Conservation (phyloP, 2,329 filamentous ascomycete species). For the Calonectria fujianensis region DNA sequence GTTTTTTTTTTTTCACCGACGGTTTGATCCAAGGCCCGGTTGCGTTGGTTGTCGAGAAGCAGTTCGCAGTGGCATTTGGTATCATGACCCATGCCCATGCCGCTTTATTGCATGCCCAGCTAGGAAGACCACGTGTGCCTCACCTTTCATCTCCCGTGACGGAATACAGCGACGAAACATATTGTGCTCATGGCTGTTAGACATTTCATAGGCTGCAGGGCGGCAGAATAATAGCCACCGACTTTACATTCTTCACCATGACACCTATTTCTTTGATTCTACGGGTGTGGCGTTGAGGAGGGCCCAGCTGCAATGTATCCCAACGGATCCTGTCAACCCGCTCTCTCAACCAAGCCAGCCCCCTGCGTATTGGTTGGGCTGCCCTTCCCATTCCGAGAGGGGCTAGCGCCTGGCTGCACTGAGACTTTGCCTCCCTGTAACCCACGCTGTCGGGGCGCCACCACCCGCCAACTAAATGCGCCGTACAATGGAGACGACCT, state of each 20-base stretch:
- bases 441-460: slow-evolving; percentile 50
- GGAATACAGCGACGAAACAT: not conserved
- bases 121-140: slow-evolving; percentile 23
- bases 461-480: slow-evolving; percentile 39
- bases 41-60: not conserved
- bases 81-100: slow-evolving; percentile 15
- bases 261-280: slow-evolving; percentile 6
- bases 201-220: not conserved
- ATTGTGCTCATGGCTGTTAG: not conserved
- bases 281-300: slow-evolving; percentile 21
- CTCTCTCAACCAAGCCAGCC: slow-evolving; percentile 21
- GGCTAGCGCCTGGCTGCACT: not conserved
- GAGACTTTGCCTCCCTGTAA: slow-evolving; percentile 40
- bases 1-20: slow-evolving; percentile 16
- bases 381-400: not conserved
- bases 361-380: slow-evolving; percentile 20
- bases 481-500: not conserved
- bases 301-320: slow-evolving; percentile 13
- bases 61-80: slow-evolving; percentile 4
- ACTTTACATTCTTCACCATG: not conserved
- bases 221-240: not conserved
- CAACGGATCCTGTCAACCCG: slow-evolving; percentile 25
- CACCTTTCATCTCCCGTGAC: not conserved
- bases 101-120: slow-evolving; percentile 11
- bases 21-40: slow-evolving; percentile 13